Conservation (phyloP, 805 yeast genomes). For the Metschnikowia orientalis region DNA sequence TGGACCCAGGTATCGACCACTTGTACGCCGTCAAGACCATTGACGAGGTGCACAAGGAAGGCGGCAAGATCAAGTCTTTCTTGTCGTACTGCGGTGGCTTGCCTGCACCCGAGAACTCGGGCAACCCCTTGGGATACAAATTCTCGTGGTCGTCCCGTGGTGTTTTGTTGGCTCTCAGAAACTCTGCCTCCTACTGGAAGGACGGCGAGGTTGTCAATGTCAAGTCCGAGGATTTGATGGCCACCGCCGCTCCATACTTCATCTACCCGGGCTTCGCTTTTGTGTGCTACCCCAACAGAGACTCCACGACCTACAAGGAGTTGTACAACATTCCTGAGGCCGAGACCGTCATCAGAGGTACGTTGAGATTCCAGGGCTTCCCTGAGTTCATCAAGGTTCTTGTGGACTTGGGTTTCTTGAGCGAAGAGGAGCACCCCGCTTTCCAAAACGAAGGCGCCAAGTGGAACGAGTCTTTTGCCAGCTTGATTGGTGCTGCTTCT, state of each 20-base stretch:
- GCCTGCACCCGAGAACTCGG: conserved; percentile 97
- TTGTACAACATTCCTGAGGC: conserved; percentile 96
- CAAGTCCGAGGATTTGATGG: conserved; percentile 89
- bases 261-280: conserved; percentile 94
- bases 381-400: conserved; percentile 95
- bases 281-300: conserved; percentile 97
- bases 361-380: conserved; percentile 97
- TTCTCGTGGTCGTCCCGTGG: conserved; percentile 99
- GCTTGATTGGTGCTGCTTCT: conserved; percentile 71
- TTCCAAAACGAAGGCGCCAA: conserved; percentile 54
- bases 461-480: conserved; percentile 86
- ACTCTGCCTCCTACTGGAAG: conserved; percentile 83
- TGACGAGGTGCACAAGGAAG: conserved; percentile 87
- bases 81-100: conserved; percentile 97
- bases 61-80: conserved; percentile 92
- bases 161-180: conserved; percentile 91
- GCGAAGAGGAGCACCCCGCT: conserved; percentile 63
- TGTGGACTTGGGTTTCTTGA: conserved; percentile 89
- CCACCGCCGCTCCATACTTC: conserved; percentile 89
- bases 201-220: conserved; percentile 79
- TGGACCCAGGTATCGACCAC: conserved; percentile 98
- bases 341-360: conserved; percentile 93
- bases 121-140: conserved; percentile 97
- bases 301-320: conserved; percentile 89
- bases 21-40: conserved; percentile 97